Evolutionary conservation across 208 protist species (phyloP).

Genomic region (Crithidia sp.): DNA sequence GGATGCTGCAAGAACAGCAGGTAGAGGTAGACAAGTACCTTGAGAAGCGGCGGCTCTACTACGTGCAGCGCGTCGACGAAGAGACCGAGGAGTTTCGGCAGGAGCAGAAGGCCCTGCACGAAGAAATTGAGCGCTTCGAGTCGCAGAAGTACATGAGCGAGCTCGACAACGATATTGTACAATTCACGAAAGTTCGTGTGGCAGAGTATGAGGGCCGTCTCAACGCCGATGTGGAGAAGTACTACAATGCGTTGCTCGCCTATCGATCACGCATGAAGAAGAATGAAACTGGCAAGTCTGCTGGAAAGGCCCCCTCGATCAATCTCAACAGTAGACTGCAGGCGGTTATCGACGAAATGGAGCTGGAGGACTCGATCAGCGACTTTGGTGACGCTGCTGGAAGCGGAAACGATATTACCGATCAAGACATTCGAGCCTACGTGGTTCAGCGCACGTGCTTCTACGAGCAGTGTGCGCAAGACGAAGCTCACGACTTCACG

Average conservation of each 20-base stretch:
- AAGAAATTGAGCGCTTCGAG: conserved; percentile 50
- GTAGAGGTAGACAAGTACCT: conserved; percentile 41
- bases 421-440: conserved; percentile 51
- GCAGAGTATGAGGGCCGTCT: conserved; percentile 45
- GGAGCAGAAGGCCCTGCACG: conserved; percentile 50
- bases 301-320: conserved; percentile 16
- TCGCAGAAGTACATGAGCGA: conserved; percentile 42
- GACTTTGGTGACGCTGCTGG: conserved; percentile 40
- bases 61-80: conserved; percentile 42
- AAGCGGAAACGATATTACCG: conserved; percentile 42
- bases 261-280: conserved; percentile 29
- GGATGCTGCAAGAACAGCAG: conserved; percentile 41
- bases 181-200: conserved; percentile 42
- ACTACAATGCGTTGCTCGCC: conserved; percentile 42
- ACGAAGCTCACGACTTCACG: conserved; percentile 46
- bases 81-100: conserved; percentile 59
- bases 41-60: conserved; percentile 37
- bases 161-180: conserved; percentile 38
- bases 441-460: conserved; percentile 48
- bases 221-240: conserved; percentile 42
- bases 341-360: conserved; percentile 29
- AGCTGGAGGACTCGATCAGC: conserved; percentile 31
- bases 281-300: background rate
- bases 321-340: conserved; percentile 36
- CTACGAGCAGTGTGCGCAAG: conserved; percentile 50